phyloP scores from a whole-genome alignment of 2,329 filamentous ascomycete genomes.

The Fusarium camptoceras region DNA sequence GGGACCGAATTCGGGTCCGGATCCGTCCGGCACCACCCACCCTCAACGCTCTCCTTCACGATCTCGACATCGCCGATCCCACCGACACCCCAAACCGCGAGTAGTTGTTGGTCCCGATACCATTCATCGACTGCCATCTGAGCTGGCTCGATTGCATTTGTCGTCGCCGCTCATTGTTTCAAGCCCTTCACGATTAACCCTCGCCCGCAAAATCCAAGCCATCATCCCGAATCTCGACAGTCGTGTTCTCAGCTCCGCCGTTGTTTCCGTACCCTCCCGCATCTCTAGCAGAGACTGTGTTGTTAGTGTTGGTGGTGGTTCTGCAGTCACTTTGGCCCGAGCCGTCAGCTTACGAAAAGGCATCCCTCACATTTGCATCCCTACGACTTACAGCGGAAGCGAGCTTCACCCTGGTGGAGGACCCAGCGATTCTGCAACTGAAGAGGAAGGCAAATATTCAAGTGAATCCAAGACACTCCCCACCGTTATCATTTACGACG shows the following conservation, averaged over 20 bases:
- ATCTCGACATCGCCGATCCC: conserved; percentile 1
- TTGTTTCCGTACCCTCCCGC: conserved; percentile 34
- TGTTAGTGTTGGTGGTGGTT: conserved; percentile 71
- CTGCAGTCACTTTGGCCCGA: conserved; percentile 70
- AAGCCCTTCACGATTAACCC: conserved; percentile 53
- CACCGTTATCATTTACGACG: conserved; percentile 54
- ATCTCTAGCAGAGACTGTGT: conserved; percentile 63
- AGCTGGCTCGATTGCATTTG: conserved; percentile 50
- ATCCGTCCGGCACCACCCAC: not conserved
- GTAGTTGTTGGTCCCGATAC: conserved; percentile 52
- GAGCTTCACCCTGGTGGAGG: conserved; percentile 58
- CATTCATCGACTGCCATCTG: conserved; percentile 49
- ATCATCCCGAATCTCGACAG: conserved; percentile 51
- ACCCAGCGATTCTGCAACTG: not conserved
- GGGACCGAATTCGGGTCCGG: conserved; percentile 1
- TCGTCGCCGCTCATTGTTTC: conserved; percentile 53
- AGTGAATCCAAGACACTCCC: conserved; percentile 38
- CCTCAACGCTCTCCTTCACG: conserved; percentile 15
- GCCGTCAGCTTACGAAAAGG: conserved; percentile 64
- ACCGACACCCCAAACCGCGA: conserved; percentile 44
- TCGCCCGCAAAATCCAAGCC: conserved; percentile 50
- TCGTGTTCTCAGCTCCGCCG: conserved; percentile 51
- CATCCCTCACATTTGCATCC: conserved; percentile 69
- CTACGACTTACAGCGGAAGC: conserved; percentile 69
- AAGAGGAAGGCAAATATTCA: not conserved